Evolutionary conservation across 495 filamentous ascomycete species (phyloP), one percentile per base, ranked within the genome.

Genomic region (Articulospora tetracladia): DNA sequence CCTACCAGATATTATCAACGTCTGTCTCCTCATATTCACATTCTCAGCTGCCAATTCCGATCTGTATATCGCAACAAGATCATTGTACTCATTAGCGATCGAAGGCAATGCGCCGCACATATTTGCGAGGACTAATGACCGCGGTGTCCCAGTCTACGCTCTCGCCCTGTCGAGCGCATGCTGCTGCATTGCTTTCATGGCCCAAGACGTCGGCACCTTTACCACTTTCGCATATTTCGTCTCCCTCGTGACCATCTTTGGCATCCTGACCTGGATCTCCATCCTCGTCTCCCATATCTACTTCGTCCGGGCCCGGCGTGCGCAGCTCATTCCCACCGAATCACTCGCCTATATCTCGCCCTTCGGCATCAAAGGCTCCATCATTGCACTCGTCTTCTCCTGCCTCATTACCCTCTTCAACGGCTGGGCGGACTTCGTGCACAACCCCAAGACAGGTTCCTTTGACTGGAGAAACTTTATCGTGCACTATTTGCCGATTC

Each of bases 31-130:
- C 28, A 85, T 80, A 51, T 83, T 85, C 1, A 86, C 83, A 4
- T 82, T 81, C 63, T 89, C 86, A 1, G 81, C 85, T 0, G 90
- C 83, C 46, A 95, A 93, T 65, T 86, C 89, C 1, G 91, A 89
- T 78, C 76, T 92, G 47, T 93, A 91, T 74, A 91, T 86, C 53
- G 88, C 86, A 10, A 89, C 86, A 0, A 82, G 91, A 13, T 84
- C 86, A 36, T 78, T 93, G 2, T 91, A 89, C 65, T 83, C 83
- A 19, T 78, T 90, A 59, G 84, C 88, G 1, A 60, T 79, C 39
- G 77, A 85, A 58, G 81, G 86, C 4, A 85, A 88, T 47, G 89
- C 89, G 0, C 89, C 89, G 0, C 68, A 66, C 0, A 63, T 86
- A 53, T 82, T 92, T 66, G 69, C 77, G 24, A 72, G 60, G 15